Conservation (phyloP, 495 filamentous ascomycete species). For the Trichodelitschia bisporula region DNA sequence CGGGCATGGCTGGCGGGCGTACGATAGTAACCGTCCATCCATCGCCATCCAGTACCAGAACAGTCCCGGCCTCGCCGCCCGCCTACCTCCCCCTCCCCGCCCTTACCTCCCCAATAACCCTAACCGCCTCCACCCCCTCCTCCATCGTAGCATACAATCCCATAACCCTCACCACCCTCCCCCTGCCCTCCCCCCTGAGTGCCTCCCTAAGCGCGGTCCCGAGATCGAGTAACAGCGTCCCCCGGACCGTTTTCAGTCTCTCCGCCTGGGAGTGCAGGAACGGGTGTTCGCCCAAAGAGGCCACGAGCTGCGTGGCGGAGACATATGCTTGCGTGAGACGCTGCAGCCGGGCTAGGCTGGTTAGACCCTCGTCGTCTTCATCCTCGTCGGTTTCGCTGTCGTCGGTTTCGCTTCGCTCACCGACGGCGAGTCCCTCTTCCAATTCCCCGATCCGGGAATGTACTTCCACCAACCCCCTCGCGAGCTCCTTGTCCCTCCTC, state of each 20-base stretch:
- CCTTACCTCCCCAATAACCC: slow-evolving; percentile 30
- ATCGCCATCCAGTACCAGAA: too few relatives aligned
- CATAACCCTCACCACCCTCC: slow-evolving; percentile 41
- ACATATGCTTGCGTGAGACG: slow-evolving; percentile 26
- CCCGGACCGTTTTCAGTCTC: slow-evolving; percentile 33
- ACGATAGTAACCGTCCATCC: too few relatives aligned
- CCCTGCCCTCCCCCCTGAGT: slow-evolving; percentile 21
- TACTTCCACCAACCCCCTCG: slow-evolving; percentile 25
- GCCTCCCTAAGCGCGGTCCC: slow-evolving; percentile 55
- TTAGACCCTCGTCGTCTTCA: slow-evolving; percentile 17
- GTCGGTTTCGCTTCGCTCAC: slow-evolving; percentile 18
- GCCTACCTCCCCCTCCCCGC: too few relatives aligned
- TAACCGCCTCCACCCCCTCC: slow-evolving; percentile 40
- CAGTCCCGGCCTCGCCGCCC: too few relatives aligned
- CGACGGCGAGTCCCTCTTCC: slow-evolving; percentile 34
- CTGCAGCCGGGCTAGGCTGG: slow-evolving; percentile 30
- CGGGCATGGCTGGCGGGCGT: too few relatives aligned
- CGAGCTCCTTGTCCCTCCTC: slow-evolving; percentile 20
- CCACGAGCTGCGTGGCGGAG: slow-evolving; percentile 23
- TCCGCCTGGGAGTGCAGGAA: slow-evolving; percentile 34
- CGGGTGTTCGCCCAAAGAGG: slow-evolving; percentile 35
- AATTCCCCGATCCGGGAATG: slow-evolving; percentile 30
- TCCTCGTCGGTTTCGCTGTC: slow-evolving; percentile 16
- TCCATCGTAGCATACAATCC: slow-evolving; percentile 54
- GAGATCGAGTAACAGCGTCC: slow-evolving; percentile 66